phyloP scores from a whole-genome alignment of 2,329 filamentous ascomycete genomes.

The Daldinia sp. region DNA sequence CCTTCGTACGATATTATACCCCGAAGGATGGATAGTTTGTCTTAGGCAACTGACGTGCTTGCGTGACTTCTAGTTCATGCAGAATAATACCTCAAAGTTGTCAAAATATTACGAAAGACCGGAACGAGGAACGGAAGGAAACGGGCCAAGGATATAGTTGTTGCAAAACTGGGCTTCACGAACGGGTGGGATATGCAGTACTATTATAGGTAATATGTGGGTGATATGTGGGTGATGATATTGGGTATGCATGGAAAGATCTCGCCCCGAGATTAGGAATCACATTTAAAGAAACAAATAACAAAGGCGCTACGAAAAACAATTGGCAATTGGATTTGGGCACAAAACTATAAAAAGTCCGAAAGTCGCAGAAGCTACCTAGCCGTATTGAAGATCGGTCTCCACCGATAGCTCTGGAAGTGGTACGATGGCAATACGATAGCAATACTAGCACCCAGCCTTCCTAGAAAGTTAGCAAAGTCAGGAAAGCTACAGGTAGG shows the following conservation, averaged over 20 bases:
- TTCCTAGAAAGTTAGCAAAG: no score
- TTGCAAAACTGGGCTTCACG: slow-evolving; percentile 5
- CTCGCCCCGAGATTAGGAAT: slow-evolving; percentile 16
- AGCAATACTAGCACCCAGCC: not conserved
- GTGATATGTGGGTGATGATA: not conserved
- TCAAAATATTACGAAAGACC: not conserved
- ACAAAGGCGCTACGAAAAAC: not conserved
- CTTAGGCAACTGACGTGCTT: slow-evolving; percentile 11
- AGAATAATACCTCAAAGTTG: not conserved
- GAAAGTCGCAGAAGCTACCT: slow-evolving; percentile 27
- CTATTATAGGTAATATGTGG: not conserved
- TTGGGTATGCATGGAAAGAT: slow-evolving; percentile 29
- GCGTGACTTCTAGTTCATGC: not conserved
- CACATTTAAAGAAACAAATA: not conserved
- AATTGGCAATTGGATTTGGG: slow-evolving; percentile 31
- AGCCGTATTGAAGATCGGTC: slow-evolving; percentile 27
- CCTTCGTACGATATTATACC: slow-evolving; percentile 1
- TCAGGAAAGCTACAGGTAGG: no score
- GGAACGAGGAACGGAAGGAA: not conserved
- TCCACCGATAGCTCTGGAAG: slow-evolving; percentile 30
- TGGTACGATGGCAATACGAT: slow-evolving; percentile 28
- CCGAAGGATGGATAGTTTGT: slow-evolving; percentile 7
- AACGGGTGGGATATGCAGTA: slow-evolving; percentile 22
- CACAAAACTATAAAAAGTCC: slow-evolving; percentile 27
- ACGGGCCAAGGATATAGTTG: not conserved